phyloP scores from a whole-genome alignment of 768 basidiomycete genomes.

The Psilocybe cubensis region DNA sequence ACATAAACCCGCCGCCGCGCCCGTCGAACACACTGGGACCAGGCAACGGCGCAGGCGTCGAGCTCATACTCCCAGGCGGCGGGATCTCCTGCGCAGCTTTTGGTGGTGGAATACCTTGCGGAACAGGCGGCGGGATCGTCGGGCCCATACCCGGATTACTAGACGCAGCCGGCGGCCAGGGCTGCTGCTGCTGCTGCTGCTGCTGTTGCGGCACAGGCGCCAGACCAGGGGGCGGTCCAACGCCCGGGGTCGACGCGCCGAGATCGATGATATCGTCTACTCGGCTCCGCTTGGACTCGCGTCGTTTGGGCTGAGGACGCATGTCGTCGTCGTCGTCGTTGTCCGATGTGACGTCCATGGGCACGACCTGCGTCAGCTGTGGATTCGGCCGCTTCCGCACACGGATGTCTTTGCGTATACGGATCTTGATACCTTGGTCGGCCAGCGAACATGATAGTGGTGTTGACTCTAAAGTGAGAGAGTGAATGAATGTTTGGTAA shows the following conservation, averaged over 20 bases:
- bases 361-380: slow-evolving; percentile 35
- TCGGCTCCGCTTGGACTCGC: slow-evolving; percentile 40
- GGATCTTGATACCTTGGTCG: slow-evolving; percentile 96
- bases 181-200: slow-evolving; percentile 12
- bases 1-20: slow-evolving; percentile 28
- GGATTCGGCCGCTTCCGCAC: slow-evolving; percentile 71
- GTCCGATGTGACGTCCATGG: slow-evolving; percentile 21
- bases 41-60: slow-evolving; percentile 23
- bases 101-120: slow-evolving; percentile 27
- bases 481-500: slow-evolving; percentile 1
- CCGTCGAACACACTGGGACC: slow-evolving; percentile 37
- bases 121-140: slow-evolving; percentile 16
- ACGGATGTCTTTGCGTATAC: slow-evolving; percentile 90
- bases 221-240: slow-evolving; percentile 21
- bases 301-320: slow-evolving; percentile 18
- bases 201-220: slow-evolving; percentile 31
- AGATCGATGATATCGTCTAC: slow-evolving; percentile 36
- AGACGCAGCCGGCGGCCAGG: slow-evolving; percentile 10
- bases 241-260: slow-evolving; percentile 22
- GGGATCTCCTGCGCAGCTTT: slow-evolving; percentile 15
- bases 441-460: slow-evolving; percentile 87
- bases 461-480: slow-evolving; percentile 70
- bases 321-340: slow-evolving; percentile 28
- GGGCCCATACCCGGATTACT: slow-evolving; percentile 8
- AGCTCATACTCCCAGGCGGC: slow-evolving; percentile 18